These are phyloP conservation scores for Porphyrellus sp. DNA, from an alignment of 1,284 basidiomycete species.

Conservation along the genomic window DNA sequence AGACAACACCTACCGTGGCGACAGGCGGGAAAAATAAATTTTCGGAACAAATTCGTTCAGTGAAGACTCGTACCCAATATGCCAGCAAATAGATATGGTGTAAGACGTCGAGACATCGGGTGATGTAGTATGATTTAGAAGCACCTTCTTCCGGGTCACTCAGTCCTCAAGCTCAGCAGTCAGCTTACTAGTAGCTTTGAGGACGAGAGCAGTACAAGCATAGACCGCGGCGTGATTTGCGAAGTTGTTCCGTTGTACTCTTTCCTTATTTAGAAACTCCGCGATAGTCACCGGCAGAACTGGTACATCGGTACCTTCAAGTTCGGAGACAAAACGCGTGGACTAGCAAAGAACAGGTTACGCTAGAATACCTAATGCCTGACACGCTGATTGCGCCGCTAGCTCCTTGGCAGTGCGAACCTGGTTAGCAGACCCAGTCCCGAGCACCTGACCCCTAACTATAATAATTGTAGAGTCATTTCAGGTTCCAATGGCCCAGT, in stretches of 20 bases:
- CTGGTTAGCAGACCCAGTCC: slow-evolving; percentile 40
- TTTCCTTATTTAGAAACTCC: slow-evolving; percentile 34
- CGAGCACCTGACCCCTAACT: slow-evolving; percentile 51
- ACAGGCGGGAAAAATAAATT: slow-evolving; percentile 7
- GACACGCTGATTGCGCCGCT: slow-evolving; percentile 49
- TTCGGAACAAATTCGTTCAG: neutral
- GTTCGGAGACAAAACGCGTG: neutral
- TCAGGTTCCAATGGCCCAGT: neutral
- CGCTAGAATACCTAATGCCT: slow-evolving; percentile 28
- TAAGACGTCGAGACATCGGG: slow-evolving; percentile 29
- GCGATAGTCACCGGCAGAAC: slow-evolving; percentile 21
- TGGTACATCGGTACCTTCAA: neutral
- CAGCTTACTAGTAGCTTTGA: neutral
- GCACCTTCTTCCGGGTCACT: slow-evolving; percentile 26
- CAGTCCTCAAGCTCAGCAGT: neutral
- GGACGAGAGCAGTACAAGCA: neutral
- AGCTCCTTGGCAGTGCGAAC: slow-evolving; percentile 46
- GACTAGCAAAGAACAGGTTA: slow-evolving; percentile 7
- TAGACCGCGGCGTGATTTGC: slow-evolving; percentile 4
- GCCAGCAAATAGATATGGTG: slow-evolving; percentile 30
- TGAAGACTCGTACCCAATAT: slow-evolving; percentile 26
- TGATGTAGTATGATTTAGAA: slow-evolving; percentile 16
- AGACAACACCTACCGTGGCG: slow-evolving; percentile 46
- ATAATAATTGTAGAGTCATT: slow-evolving; percentile 1
- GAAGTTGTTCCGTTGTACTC: neutral